Evolutionary conservation across 2,329 filamentous ascomycete species (phyloP).

Genomic region (Tolypocladium ovalisporum): DNA sequence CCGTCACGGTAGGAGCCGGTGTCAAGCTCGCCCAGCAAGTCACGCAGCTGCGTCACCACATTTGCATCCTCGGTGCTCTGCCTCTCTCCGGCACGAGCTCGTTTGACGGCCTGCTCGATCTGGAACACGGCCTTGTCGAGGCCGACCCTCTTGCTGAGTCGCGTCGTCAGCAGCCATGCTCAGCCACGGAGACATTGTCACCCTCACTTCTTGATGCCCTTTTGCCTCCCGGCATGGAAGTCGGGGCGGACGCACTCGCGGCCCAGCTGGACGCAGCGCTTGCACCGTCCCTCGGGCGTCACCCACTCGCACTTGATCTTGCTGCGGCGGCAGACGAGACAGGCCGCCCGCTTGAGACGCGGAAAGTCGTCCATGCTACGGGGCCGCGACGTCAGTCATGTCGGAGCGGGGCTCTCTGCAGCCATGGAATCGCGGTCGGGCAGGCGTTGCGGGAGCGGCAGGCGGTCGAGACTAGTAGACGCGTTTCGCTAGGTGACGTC

Average conservation of each 20-base stretch:
- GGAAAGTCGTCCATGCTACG: conserved; percentile 10
- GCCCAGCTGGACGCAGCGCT: conserved; percentile 47
- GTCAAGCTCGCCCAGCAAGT: conserved; percentile 23
- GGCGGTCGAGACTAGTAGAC: neutral
- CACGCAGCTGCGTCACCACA: conserved; percentile 31
- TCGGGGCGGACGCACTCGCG: conserved; percentile 56
- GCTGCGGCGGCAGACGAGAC: conserved; percentile 53
- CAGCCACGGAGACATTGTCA: too few species aligned
- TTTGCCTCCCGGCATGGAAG: conserved; percentile 64
- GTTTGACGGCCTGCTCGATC: conserved; percentile 57
- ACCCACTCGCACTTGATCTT: conserved; percentile 58
- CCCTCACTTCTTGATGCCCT: conserved; percentile 64
- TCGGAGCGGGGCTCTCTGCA: neutral
- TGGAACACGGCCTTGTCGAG: conserved; percentile 65
- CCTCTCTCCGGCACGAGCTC: conserved; percentile 34
- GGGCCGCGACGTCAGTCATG: neutral
- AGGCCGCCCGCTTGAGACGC: conserved; percentile 37
- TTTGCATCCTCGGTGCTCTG: conserved; percentile 33
- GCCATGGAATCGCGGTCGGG: neutral
- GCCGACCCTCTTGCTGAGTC: conserved; percentile 59
- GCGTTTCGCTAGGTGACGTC: neutral
- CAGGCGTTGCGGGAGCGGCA: neutral
- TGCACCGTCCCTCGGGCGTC: conserved; percentile 40
- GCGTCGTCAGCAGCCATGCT: neutral
- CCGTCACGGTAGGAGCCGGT: conserved; percentile 13